Conservation (phyloP, 1,139 yeast genomes). For the Suhomyces chickasaworum region DNA sequence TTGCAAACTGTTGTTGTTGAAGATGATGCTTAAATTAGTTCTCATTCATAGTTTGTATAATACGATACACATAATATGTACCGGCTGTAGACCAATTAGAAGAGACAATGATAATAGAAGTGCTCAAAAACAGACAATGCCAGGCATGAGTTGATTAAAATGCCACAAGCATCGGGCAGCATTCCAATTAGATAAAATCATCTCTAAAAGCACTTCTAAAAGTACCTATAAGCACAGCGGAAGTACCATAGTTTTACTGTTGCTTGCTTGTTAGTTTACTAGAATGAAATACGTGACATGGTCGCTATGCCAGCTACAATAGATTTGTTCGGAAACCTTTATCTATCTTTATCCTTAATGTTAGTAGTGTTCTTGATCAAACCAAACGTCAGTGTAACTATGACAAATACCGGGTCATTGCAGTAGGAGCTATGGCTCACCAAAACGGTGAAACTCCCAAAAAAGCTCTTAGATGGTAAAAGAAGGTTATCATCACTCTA, state of each 20-base stretch:
- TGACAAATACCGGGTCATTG: slow-evolving; percentile 54
- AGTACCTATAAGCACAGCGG: no score
- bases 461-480: slow-evolving; percentile 44
- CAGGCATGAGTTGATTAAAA: no score
- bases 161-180: no score
- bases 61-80: slow-evolving; percentile 15
- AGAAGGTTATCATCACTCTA: slow-evolving; percentile 27
- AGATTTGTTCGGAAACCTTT: no score
- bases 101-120: no score
- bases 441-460: slow-evolving; percentile 46
- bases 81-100: no score
- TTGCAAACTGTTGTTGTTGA: slow-evolving; percentile 96
- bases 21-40: slow-evolving; percentile 61
- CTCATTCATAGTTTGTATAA: slow-evolving; percentile 17
- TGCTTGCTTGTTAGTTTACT: no score
- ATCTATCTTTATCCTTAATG: no score
- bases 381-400: slow-evolving; percentile 50
- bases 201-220: no score
- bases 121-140: no score
- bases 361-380: slow-evolving; percentile 8
- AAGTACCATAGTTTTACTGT: no score
- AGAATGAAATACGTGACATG: neutral
- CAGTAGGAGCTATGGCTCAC: slow-evolving; percentile 39
- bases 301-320: neutral
- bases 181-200: no score